Evolutionary conservation across 805 yeast genomes (phyloP).

Genomic region (Scheffersomyces ergatensis): DNA sequence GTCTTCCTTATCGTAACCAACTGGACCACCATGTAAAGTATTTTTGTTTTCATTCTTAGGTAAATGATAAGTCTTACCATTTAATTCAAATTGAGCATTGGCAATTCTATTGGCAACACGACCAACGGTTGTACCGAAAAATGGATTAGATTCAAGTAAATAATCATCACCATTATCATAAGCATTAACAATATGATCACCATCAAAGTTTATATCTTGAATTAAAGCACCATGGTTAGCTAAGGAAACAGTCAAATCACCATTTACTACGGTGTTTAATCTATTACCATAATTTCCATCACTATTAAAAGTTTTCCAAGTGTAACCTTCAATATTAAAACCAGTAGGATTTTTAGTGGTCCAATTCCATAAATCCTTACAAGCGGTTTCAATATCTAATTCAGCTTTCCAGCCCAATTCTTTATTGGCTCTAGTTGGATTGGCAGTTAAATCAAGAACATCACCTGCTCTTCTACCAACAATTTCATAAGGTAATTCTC

Average conservation of each 20-base stretch:
- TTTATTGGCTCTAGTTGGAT: constrained; percentile 59
- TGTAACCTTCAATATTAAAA: constrained; percentile 33
- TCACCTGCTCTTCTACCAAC: constrained; percentile 72
- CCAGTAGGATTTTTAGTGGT: constrained; percentile 67
- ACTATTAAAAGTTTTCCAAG: constrained; percentile 27
- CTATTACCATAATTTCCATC: constrained; percentile 26
- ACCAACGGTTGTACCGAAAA: constrained; percentile 65
- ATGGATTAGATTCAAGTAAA: constrained; percentile 39
- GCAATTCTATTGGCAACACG: constrained; percentile 61
- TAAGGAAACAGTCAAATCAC: constrained; percentile 35
- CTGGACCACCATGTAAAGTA: constrained; percentile 53
- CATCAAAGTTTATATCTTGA: constrained; percentile 39
- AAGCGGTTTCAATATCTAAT: constrained; percentile 57
- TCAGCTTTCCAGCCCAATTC: constrained; percentile 68
- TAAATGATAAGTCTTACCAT: constrained; percentile 39
- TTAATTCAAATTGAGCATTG: constrained; percentile 40
- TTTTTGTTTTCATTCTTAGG: constrained; percentile 39
- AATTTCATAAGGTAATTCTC: constrained; percentile 62
- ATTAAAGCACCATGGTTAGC: constrained; percentile 53
- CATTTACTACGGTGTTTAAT: constrained; percentile 29
- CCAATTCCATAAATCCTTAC: constrained; percentile 79
- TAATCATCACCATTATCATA: constrained; percentile 33
- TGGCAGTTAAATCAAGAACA: constrained; percentile 72
- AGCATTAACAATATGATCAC: constrained; percentile 37
- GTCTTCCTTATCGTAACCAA: constrained; percentile 49